phyloP scores from a whole-genome alignment of 768 basidiomycete species.

The Polyporus arcularius region DNA sequence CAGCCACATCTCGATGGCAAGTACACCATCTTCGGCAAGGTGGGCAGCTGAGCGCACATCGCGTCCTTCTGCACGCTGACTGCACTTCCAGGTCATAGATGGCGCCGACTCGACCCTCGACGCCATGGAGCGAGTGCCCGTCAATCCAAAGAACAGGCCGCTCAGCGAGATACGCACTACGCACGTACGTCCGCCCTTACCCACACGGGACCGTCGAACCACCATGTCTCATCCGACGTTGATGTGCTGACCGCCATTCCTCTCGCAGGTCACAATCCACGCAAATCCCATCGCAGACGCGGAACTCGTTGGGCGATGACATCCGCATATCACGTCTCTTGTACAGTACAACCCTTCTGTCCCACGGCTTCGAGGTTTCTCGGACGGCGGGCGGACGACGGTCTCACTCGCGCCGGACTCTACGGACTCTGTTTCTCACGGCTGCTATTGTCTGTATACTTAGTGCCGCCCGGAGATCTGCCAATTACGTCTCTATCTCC shows the following conservation, averaged over 20 bases:
- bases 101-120: slow-evolving; percentile 94
- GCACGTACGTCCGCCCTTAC: slow-evolving; percentile 52
- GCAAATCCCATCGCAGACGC: slow-evolving; percentile 95
- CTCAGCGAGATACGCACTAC: slow-evolving; percentile 81
- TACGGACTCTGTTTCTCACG: no score
- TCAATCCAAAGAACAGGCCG: slow-evolving; percentile 89
- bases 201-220: background rate
- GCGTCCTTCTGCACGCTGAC: background rate
- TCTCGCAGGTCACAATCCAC: slow-evolving; percentile 76
- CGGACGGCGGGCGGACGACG: no score
- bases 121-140: slow-evolving; percentile 89
- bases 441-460: no score
- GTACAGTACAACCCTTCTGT: no score
- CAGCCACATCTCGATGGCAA: slow-evolving; percentile 94
- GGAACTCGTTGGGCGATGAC: slow-evolving; percentile 21
- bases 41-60: slow-evolving; percentile 4
- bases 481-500: no score
- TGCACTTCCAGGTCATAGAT: slow-evolving; percentile 71
- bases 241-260: slow-evolving; percentile 1
- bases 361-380: no score
- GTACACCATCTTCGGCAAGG: slow-evolving; percentile 90
- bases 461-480: no score
- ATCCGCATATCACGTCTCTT: no score
- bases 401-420: no score
- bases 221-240: background rate